Evolutionary conservation across 2,329 filamentous ascomycete species (phyloP), one percentile per base, ranked within the genome.

Genomic region (Didymosphaeria variabile): DNA sequence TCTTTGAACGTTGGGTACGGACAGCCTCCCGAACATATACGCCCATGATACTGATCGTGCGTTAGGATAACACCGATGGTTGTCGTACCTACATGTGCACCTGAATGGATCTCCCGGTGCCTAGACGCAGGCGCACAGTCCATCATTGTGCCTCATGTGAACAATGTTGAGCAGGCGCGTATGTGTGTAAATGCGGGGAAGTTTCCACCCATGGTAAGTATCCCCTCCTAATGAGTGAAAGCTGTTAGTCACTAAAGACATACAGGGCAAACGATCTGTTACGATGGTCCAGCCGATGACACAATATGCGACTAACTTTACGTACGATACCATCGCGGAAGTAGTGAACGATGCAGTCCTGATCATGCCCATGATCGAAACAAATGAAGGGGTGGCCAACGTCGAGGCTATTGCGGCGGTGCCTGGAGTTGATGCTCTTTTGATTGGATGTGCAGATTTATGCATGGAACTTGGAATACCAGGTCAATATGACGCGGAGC

Each of bases 381-480:
- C 44, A 21, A 26, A 23, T 26, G 44, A 46, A 6, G 44, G 44
- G 9, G 44, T 46, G 26, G 23, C 44, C 44, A 46, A 46, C 44
- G 44, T 46, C 3, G 44, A 46, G 21, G 44, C 44, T 10, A 46
- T 46, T 46, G 44, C 44, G 3, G n/a, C 44, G 21, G 44, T 46
- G 12, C 19, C 44, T n/a, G 44, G 44, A 2, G n/a, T 46, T 19
- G 44, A 46, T 26, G 19, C 44, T n/a, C 44, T 46, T 13, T 12
- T 46, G 21, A 46, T 46, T n/a, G 44, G 44, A 9, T 46, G 44
- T n/a, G 44, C 44, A 26, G 44, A 46, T 26, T 10, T 46, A 46
- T 46, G 44, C n/a, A 46, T 46, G 44, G 44, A 46, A n/a, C 44
- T 46, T n/a, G 44, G 44, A 3, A 46, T 46, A 46, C 44, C 44